Conservation (phyloP, 2,329 filamentous ascomycete genomes). For the Fusarium bulbicola region DNA sequence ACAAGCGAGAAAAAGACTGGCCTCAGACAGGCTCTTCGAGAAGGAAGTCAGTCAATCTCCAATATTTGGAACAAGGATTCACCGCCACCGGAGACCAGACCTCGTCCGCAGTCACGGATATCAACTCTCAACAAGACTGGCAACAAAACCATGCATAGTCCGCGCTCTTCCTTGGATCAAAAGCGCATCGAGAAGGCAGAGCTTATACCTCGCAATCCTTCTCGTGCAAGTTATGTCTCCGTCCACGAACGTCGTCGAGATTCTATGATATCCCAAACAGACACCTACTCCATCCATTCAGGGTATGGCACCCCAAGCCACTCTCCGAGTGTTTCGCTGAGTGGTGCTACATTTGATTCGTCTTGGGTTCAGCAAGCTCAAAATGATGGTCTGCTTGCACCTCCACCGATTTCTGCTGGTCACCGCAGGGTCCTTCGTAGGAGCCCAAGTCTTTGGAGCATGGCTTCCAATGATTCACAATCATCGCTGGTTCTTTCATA, state of each 20-base stretch:
- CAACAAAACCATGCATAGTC: slow-evolving; percentile 5
- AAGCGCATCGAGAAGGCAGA: slow-evolving; percentile 38
- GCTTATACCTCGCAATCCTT: slow-evolving; percentile 51
- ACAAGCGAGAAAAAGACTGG: slow-evolving; percentile 55
- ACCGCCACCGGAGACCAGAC: slow-evolving; percentile 38
- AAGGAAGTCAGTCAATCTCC: slow-evolving; percentile 57
- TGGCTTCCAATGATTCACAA: slow-evolving; percentile 65
- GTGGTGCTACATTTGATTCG: slow-evolving; percentile 40
- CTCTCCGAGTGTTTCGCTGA: slow-evolving; percentile 51
- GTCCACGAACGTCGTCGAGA: slow-evolving; percentile 61
- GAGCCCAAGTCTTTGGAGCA: slow-evolving; percentile 67
- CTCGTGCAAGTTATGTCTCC: slow-evolving; percentile 59
- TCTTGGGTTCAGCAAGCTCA: slow-evolving; percentile 27
- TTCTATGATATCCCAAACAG: slow-evolving; percentile 65
- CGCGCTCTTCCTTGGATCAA: slow-evolving; percentile 6
- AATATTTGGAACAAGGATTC: slow-evolving; percentile 62
- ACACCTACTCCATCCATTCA: slow-evolving; percentile 63
- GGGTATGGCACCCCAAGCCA: slow-evolving; percentile 54
- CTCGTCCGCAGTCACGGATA: slow-evolving; percentile 40
- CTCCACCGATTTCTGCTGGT: slow-evolving; percentile 33
- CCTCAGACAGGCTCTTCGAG: slow-evolving; percentile 62
- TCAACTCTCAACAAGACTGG: slow-evolving; percentile 20
- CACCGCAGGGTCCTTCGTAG: slow-evolving; percentile 45
- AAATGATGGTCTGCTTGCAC: slow-evolving; percentile 20
- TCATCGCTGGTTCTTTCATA: slow-evolving; percentile 62